Evolutionary conservation across 2,329 filamentous ascomycete genomes (phyloP).

Genomic region (Colletotrichum higginsianum): DNA sequence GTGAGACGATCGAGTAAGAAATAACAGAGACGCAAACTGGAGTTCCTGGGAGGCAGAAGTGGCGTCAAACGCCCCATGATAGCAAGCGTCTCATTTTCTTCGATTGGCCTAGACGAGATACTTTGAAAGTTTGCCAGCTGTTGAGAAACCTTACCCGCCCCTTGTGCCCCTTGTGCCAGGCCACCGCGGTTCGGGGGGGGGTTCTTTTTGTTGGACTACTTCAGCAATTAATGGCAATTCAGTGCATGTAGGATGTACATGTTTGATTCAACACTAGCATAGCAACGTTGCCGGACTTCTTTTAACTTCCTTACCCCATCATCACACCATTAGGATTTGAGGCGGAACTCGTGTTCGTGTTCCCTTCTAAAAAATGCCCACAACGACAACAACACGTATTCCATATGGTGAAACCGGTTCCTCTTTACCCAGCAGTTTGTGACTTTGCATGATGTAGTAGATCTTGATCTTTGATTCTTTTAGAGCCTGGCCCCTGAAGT

Average conservation of each 20-base stretch:
- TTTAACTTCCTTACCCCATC: background rate
- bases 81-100: conserved; percentile 34
- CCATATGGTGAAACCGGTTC: background rate
- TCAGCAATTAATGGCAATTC: conserved; percentile 15
- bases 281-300: conserved; percentile 14
- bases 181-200: background rate
- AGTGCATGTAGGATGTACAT: conserved; percentile 35
- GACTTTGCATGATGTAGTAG: background rate
- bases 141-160: background rate
- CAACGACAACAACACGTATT: background rate
- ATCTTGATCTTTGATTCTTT: background rate
- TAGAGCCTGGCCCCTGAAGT: background rate
- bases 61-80: conserved; percentile 17
- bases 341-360: background rate
- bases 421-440: background rate
- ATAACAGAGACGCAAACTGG: conserved; percentile 12
- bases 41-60: conserved; percentile 32
- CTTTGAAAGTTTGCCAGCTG: conserved; percentile 19
- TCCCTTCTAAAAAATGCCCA: background rate
- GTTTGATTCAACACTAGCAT: conserved; percentile 29
- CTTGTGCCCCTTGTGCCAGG: conserved; percentile 4
- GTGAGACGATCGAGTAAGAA: conserved; percentile 1
- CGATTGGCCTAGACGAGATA: conserved; percentile 37
- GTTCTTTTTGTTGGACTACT: conserved; percentile 1
- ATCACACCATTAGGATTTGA: background rate